These are phyloP conservation scores for Lachnellula subtilissima DNA, from an alignment of 2,329 filamentous ascomycete genomes.

Conservation along the genomic window DNA sequence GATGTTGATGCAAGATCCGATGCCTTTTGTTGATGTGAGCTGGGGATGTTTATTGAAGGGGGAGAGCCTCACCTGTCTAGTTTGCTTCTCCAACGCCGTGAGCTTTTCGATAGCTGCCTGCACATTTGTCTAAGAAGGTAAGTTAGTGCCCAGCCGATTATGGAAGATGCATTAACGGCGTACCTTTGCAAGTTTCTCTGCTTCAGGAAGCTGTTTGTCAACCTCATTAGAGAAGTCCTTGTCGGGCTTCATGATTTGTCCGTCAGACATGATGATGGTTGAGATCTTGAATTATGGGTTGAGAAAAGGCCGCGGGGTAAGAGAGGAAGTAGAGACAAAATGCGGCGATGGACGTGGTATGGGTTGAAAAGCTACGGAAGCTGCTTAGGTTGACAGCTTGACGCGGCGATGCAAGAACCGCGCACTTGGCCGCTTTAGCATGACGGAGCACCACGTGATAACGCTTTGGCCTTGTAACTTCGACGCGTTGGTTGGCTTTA, in stretches of 20 bases:
- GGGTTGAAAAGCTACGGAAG: constrained; percentile 1
- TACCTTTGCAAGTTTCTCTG: constrained; percentile 84
- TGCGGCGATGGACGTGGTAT: not conserved
- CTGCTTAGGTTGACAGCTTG: constrained; percentile 4
- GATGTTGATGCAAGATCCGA: constrained; percentile 96
- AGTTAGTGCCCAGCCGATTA: constrained; percentile 13
- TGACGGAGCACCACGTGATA: not conserved
- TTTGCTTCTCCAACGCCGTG: constrained; percentile 87
- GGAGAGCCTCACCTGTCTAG: constrained; percentile 68
- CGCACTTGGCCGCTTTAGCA: not conserved
- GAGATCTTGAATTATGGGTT: not conserved
- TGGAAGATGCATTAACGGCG: constrained; percentile 9
- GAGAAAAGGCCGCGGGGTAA: too few relatives aligned
- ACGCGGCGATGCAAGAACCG: constrained; percentile 3
- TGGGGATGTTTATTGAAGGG: constrained; percentile 6
- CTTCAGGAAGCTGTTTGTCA: constrained; percentile 85
- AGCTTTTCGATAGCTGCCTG: constrained; percentile 92
- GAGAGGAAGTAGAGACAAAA: too few relatives aligned
- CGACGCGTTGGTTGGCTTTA: too few relatives aligned
- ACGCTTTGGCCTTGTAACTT: not conserved
- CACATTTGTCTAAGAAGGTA: constrained; percentile 59
- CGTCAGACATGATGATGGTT: constrained; percentile 30
- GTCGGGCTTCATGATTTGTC: constrained; percentile 56
- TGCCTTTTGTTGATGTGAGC: constrained; percentile 52
- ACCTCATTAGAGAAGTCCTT: constrained; percentile 98